These are phyloP conservation scores for Zygosaccharomyces lentus DNA, from an alignment of 805 yeast species.

Conservation along the genomic window DNA sequence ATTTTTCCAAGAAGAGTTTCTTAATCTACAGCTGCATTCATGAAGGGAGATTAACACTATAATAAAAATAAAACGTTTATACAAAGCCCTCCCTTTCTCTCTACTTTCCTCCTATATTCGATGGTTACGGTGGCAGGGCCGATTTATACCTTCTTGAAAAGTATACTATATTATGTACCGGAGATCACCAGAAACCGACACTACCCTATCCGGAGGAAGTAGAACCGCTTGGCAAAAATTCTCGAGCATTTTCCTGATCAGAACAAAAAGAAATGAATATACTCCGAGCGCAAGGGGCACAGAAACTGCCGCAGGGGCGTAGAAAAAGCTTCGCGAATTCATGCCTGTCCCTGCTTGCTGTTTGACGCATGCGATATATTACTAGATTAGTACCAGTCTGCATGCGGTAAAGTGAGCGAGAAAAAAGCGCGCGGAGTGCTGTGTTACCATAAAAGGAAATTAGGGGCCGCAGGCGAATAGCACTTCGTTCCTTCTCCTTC, in stretches of 20 bases:
- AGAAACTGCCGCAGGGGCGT: not conserved
- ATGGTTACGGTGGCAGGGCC: not conserved
- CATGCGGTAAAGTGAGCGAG: not conserved
- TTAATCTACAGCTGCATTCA: too few species aligned
- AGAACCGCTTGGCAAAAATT: not conserved
- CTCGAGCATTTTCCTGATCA: conserved; percentile 1
- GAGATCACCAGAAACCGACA: conserved; percentile 2
- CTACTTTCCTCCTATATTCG: not conserved
- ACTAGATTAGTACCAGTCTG: not conserved
- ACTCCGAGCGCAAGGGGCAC: not conserved
- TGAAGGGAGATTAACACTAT: too few species aligned
- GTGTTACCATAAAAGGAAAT: not conserved
- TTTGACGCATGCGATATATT: not conserved
- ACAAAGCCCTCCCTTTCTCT: not conserved
- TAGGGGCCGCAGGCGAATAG: not conserved
- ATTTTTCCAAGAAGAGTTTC: too few species aligned
- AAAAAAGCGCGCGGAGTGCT: not conserved
- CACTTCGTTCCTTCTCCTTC: not conserved
- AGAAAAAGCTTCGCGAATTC: not conserved
- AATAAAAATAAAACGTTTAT: not conserved
- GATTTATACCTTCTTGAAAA: not conserved
- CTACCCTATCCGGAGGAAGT: not conserved
- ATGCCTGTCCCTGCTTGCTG: not conserved
- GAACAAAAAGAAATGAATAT: not conserved
- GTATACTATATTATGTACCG: conserved; percentile 4